Evolutionary conservation across 2,329 filamentous ascomycete genomes (phyloP), one percentile per base, ranked within the genome.

Genomic region (Epichloe uncinata): DNA sequence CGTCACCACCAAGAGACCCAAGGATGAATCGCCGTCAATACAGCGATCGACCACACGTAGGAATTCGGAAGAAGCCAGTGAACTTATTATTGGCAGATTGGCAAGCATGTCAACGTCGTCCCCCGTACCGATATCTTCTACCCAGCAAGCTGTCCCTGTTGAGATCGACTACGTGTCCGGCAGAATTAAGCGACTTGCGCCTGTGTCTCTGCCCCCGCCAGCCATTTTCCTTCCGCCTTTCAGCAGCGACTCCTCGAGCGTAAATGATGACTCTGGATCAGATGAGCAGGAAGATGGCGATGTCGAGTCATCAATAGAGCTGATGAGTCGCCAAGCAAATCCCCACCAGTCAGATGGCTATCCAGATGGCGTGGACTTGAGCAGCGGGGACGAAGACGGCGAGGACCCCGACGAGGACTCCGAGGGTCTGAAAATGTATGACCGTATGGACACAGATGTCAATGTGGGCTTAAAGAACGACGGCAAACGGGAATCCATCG

Each of bases 191-290:
- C 67, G 64, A 12, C 60, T 78, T 7, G 62, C 68, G 0, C 75
- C 77, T 0, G 66, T 72, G 0, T 62, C 73, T 1, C 66, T 80
- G 0, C 77, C 77, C 0, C 75, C 75, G 0, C 73, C 77, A 0
- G 68, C 70, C 3, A 72, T 73, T 52, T 79, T 75, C 58, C 72
- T 73, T 55, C 71, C 70, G 0, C 69, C 69, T 0, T 70, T 73
- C 42, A 74, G 71, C 52, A 59, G 66, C 9, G 70, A 70, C 42
- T 60, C 63, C 5, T 68, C 63, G 3, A 63, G 64, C 4, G 58
- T 56, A 1, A 61, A 63, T 3, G 66, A 66, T 7, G 57, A 57
- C 2, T 51, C 52, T 5, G 54, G 49, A 8, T 63, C 60, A 0
- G 61, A 66, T 0, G 54, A 56, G 3, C 61, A 63, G 8, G 60